Conservation (phyloP, 352 stramenopile species). For the Globisporangium cylindrosporum region DNA sequence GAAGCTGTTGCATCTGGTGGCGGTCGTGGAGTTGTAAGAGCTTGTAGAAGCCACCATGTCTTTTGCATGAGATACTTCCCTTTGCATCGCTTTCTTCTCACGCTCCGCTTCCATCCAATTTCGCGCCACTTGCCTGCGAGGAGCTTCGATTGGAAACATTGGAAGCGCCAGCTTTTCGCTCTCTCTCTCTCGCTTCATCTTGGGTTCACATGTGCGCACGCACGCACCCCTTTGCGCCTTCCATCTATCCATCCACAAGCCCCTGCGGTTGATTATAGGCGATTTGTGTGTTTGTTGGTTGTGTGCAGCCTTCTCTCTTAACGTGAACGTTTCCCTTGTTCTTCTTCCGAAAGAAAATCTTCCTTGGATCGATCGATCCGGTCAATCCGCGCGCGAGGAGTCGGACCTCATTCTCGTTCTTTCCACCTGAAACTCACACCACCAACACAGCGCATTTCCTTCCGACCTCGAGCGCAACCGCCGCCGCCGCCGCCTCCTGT, state of each 20-base stretch:
- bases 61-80: background rate
- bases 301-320: background rate
- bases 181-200: background rate
- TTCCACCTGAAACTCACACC: conserved; percentile 18
- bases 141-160: background rate
- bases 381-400: conserved; percentile 9
- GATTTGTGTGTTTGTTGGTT: background rate
- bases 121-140: background rate
- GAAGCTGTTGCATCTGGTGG: background rate
- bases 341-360: background rate
- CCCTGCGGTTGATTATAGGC: too few relatives aligned
- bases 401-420: conserved; percentile 19
- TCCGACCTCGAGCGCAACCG: background rate
- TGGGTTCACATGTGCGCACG: background rate
- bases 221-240: background rate
- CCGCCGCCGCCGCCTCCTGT: background rate
- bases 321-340: background rate
- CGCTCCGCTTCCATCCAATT: background rate
- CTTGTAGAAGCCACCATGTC: background rate
- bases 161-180: background rate
- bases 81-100: conserved; percentile 1
- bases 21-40: conserved; percentile 1
- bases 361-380: conserved; percentile 8
- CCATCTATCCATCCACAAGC: background rate
- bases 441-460: background rate